A percentile compares a stretch with the other conserved stretches of the same genome.
Conservation (phyloP, 306 rosid genomes). For the Cicer judaicum region DNA sequence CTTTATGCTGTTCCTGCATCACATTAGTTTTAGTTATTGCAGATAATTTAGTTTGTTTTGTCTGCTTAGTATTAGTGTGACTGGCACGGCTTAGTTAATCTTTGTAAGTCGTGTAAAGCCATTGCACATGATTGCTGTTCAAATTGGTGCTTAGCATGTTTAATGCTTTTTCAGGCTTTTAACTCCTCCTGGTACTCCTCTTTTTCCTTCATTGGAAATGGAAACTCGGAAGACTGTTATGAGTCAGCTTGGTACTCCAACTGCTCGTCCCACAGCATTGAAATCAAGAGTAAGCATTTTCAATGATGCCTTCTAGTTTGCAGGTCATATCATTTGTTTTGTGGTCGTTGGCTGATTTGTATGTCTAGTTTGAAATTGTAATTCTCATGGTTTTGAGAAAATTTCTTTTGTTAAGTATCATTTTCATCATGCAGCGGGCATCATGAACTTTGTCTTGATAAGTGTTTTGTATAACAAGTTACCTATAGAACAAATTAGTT, state of each 20-base stretch:
- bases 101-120: slow-evolving; percentile 26
- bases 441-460: slow-evolving; percentile 32
- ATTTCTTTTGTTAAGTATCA: slow-evolving; percentile 9
- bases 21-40: slow-evolving; percentile 8
- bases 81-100: slow-evolving; percentile 17
- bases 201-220: slow-evolving; percentile 95
- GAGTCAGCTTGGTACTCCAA: slow-evolving; percentile 80
- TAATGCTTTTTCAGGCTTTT: slow-evolving; percentile 75
- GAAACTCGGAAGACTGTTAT: slow-evolving; percentile 75
- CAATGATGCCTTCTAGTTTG: slow-evolving; percentile 40
- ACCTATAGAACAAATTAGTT: slow-evolving; percentile 20
- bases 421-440: slow-evolving; percentile 31
- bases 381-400: slow-evolving; percentile 17
- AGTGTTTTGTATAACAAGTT: slow-evolving; percentile 18
- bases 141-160: slow-evolving; percentile 37
- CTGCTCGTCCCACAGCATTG: slow-evolving; percentile 70
- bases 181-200: slow-evolving; percentile 97
- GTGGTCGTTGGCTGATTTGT: slow-evolving; percentile 24
- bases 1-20: slow-evolving; percentile 11
- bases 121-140: slow-evolving; percentile 20
- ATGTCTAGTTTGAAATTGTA: slow-evolving; percentile 33
- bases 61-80: slow-evolving; percentile 16
- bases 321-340: slow-evolving; percentile 21
- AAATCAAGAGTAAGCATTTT: slow-evolving; percentile 82
- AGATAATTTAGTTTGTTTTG: slow-evolving; percentile 5